Evolutionary conservation across 2,329 filamentous ascomycete species (phyloP), one percentile per base, ranked within the genome.

Genomic region (Furcasterigmium sp.): DNA sequence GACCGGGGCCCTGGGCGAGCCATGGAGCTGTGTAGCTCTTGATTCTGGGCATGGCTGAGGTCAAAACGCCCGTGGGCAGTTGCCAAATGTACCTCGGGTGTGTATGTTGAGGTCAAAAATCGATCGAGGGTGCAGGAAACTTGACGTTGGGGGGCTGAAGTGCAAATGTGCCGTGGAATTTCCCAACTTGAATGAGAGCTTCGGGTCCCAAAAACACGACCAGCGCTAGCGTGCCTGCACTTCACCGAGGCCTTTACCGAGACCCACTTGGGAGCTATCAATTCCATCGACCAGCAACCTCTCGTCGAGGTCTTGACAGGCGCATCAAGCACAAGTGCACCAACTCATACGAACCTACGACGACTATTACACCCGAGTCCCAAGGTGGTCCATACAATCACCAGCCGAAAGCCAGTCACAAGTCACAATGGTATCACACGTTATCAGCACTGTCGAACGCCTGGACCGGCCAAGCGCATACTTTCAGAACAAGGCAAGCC

Each of bases 381-480:
- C 10, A 5, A 35, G 7, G 11, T 26, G 7, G 7, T 6, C 32
- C 32, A 17, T 32, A 2, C 29, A 15, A 35, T 35, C 32, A 35
- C 5, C 32, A 3, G 32, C 32, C 57, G n/a, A n/a, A n/a, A n/a
- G n/a, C n/a, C 29, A 15, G 18, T 35, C 32, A 35, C 5, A n/a
- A 3, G 32, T 15, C 57, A 54, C 46, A 13, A 78, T 80, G 76
- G 62, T 64, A 47, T 58, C 64, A 44, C 63, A 61, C 35, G 59
- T 68, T 49, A 70, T 79, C 59, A 82, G 76, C 62, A 97, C 93
- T 7, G 87, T 97, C 50, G 91, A 97, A 40, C 79, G 93, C 48
- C 80, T 98, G 50, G 93, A 98, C 67, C 86, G 84, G 67, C 91
- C 93, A 15, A 97, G 91, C 63, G 91, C 91, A 56, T 98, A 98